phyloP scores from a whole-genome alignment of 805 yeast species.

The Yarrowia bubula region DNA sequence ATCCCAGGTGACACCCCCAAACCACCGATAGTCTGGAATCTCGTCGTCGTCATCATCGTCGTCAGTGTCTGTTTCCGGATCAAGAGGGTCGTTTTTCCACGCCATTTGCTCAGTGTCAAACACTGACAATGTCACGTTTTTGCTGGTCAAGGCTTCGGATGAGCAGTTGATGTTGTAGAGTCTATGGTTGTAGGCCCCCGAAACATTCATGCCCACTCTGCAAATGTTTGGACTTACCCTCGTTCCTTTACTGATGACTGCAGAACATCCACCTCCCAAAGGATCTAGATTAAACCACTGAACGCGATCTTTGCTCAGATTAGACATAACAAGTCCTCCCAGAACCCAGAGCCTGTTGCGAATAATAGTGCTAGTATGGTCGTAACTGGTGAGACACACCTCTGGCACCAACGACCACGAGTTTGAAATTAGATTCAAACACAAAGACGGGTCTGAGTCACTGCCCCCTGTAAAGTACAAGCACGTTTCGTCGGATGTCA shows the following conservation, averaged over 20 bases:
- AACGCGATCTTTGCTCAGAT: not conserved
- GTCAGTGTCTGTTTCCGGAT: not conserved
- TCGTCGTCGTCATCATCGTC: not conserved
- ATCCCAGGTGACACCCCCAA: not conserved
- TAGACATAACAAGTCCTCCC: not conserved
- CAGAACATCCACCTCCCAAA: not conserved
- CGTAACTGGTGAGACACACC: not conserved
- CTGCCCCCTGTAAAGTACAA: not conserved
- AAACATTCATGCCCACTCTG: conserved; percentile 4
- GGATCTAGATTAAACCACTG: not conserved
- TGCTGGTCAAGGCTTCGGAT: conserved; percentile 5
- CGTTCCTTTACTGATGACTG: not conserved
- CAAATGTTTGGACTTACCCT: conserved; percentile 1
- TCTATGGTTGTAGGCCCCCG: not conserved
- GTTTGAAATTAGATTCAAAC: not conserved
- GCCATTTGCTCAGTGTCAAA: conserved; percentile 1
- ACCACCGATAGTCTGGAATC: not conserved
- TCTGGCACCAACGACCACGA: not conserved
- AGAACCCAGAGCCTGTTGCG: not conserved
- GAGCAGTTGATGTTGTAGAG: conserved; percentile 14
- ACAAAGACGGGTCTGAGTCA: not conserved
- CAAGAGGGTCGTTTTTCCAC: conserved; percentile 2
- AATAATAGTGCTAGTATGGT: not conserved
- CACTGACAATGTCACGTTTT: conserved; percentile 1
- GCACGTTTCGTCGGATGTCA: not conserved